Base-by-base conservation (phyloP, 768 basidiomycete genomes). In the Lentinus tigrinus region DNA sequence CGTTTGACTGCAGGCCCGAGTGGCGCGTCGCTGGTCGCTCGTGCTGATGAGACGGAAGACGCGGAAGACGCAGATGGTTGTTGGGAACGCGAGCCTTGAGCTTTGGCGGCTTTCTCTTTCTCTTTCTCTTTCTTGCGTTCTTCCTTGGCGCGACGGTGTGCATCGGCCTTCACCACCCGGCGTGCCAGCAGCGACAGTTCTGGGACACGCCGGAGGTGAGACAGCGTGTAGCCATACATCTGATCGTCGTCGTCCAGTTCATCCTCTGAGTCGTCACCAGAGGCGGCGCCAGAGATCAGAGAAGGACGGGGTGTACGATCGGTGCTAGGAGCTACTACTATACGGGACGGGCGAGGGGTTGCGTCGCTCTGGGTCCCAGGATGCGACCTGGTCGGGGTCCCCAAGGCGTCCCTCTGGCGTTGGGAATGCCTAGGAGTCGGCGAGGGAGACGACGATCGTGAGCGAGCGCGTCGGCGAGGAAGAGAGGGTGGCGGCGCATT, bases 191-290 rank as follows among this genome's bases (percentile, higher is more conserved):
- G 74, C 0, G 81, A 75, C 3, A 93, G 76, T 63, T 89, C 90
- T 9, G 89, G 88, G 0, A 92, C 87, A 46, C 90, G 87, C 7
- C 89, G 83, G 2, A 93, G 78, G 65, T 91, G 85, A 0, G 89
- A 89, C 7, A 91, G 70, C 0, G 89, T 86, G 67, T 87, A 90
- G 1, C 88, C 88, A 36, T 71, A 69, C 37, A 71, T 64, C 0
- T 48, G 52, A 44, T 54, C 55, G n/a, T 52, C 58, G 5, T 51
- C 40, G 10, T 58, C 65, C 13, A 47, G 36, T 36, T 16, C 34
- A 23, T 61, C 48, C 11, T 58, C 43, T 17, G 24, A 43, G 10
- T 57, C 38, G 21, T 51, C 57, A 3, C 60, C 61, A 3, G 52
- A 44, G 9, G 56, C 57, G 11, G 42, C 27, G 36, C 24, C 13